These are phyloP conservation scores for Aspergillus fructus DNA, from an alignment of 2,329 filamentous ascomycete genomes.

Conservation along the genomic window DNA sequence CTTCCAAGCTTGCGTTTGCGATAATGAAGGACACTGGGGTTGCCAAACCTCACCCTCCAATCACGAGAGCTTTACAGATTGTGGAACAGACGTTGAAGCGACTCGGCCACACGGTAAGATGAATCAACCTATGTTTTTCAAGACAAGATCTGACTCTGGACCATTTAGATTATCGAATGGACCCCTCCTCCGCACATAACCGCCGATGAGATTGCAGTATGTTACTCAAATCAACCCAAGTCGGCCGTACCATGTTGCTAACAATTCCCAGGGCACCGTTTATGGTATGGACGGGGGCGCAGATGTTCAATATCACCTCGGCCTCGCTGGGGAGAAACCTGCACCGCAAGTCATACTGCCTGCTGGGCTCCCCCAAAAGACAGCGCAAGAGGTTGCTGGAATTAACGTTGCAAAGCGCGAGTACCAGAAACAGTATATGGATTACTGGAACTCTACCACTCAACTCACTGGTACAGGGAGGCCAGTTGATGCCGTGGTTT, in stretches of 20 bases:
- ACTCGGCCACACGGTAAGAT: conserved; percentile 51
- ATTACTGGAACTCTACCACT: conserved; percentile 62
- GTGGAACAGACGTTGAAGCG: conserved; percentile 50
- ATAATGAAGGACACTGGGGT: conserved; percentile 54
- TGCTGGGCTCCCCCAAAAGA: conserved; percentile 34
- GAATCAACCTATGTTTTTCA: not conserved
- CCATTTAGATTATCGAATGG: conserved; percentile 55
- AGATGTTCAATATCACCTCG: conserved; percentile 52
- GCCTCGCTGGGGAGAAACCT: conserved; percentile 55
- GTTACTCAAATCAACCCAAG: conserved; percentile 12
- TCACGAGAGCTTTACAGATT: conserved; percentile 54
- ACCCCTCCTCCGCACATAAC: conserved; percentile 52
- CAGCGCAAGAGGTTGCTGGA: conserved; percentile 44
- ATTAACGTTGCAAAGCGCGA: conserved; percentile 55
- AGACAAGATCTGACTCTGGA: not conserved
- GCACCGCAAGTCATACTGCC: conserved; percentile 44
- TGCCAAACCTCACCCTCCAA: conserved; percentile 57
- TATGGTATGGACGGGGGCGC: conserved; percentile 49
- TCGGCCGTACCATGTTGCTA: conserved; percentile 1
- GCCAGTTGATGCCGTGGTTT: conserved; percentile 54
- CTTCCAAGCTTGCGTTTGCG: conserved; percentile 52
- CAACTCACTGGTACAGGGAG: conserved; percentile 50
- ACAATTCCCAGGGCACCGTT: conserved; percentile 20
- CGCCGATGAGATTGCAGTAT: conserved; percentile 42
- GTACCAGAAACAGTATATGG: conserved; percentile 59